Conservation (phyloP, 2,329 filamentous ascomycete species). For the Penicillium psychrosexuale region DNA sequence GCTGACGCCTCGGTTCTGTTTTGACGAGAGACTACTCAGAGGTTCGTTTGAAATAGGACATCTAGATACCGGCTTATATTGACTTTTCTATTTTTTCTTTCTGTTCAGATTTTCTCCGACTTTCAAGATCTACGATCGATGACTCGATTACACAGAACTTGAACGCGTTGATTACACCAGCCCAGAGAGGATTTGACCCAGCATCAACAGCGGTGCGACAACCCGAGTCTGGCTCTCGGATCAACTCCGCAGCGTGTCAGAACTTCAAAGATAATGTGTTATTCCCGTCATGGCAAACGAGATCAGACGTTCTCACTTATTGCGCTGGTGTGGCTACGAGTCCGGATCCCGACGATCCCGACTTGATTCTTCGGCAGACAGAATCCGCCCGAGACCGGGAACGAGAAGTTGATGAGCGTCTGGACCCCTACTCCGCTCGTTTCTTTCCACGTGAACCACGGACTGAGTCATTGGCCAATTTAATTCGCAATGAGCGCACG, state of each 20-base stretch:
- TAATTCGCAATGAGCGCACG: conserved; percentile 66
- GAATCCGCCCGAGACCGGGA: conserved; percentile 70
- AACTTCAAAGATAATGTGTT: conserved; percentile 73
- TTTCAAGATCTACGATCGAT: conserved; percentile 81
- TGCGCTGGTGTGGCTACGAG: conserved; percentile 84
- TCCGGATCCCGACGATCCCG: conserved; percentile 83
- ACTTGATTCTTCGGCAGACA: conserved; percentile 64
- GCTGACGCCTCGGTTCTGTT: conserved; percentile 74
- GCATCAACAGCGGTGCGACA: conserved; percentile 66
- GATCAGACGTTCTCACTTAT: conserved; percentile 81
- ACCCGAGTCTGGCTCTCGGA: conserved; percentile 50
- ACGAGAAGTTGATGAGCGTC: conserved; percentile 74
- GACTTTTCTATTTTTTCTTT: conserved; percentile 56
- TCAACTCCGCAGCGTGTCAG: conserved; percentile 63
- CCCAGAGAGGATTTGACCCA: conserved; percentile 71
- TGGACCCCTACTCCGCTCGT: conserved; percentile 86
- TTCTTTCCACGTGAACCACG: conserved; percentile 74
- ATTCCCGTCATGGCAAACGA: conserved; percentile 82
- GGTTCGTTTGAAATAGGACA: conserved; percentile 48
- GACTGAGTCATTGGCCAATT: conserved; percentile 73
- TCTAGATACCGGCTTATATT: conserved; percentile 12
- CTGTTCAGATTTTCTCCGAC: conserved; percentile 75
- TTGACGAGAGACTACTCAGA: conserved; percentile 65
- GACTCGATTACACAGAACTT: conserved; percentile 92
- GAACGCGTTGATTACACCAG: conserved; percentile 79